Evolutionary conservation across 176 grass and related monocot genomes (phyloP).

Genomic region (Leersia perrieri): DNA sequence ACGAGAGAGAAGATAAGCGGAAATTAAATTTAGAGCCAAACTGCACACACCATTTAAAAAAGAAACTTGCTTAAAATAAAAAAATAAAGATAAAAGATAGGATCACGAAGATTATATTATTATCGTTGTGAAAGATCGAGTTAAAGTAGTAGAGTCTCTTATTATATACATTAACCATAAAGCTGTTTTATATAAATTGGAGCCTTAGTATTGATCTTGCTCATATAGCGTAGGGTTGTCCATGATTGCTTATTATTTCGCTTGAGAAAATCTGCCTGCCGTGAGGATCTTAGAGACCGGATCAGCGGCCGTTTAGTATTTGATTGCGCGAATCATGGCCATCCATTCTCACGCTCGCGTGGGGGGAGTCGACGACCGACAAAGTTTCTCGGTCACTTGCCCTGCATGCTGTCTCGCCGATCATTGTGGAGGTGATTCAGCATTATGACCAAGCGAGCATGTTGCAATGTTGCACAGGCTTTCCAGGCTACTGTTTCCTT

Average conservation of each 20-base stretch:
- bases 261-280: not conserved
- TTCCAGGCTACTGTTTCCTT: not conserved
- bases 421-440: slow-evolving; percentile 15
- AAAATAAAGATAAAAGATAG: too few species aligned
- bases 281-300: not conserved
- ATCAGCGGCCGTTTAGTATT: slow-evolving; percentile 12
- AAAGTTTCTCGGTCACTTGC: not conserved
- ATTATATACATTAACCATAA: too few species aligned
- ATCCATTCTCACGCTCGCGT: slow-evolving; percentile 11
- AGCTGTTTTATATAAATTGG: too few species aligned
- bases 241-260: slow-evolving; percentile 16
- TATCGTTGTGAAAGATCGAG: too few species aligned
- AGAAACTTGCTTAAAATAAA: too few species aligned
- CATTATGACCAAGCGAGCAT: not conserved
- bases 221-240: not conserved
- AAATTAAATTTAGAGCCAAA: too few species aligned
- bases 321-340: slow-evolving; percentile 26
- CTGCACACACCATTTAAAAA: too few species aligned
- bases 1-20: too few species aligned
- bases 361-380: slow-evolving; percentile 2
- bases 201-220: too few species aligned
- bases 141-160: too few species aligned
- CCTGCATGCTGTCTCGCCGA: not conserved
- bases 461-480: not conserved
- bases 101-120: too few species aligned